A percentile compares a stretch with the other conserved stretches of the same genome.
Evolutionary conservation across 1,139 yeast genomes (phyloP).

Genomic region (Saccharomycopsis hybrid): DNA sequence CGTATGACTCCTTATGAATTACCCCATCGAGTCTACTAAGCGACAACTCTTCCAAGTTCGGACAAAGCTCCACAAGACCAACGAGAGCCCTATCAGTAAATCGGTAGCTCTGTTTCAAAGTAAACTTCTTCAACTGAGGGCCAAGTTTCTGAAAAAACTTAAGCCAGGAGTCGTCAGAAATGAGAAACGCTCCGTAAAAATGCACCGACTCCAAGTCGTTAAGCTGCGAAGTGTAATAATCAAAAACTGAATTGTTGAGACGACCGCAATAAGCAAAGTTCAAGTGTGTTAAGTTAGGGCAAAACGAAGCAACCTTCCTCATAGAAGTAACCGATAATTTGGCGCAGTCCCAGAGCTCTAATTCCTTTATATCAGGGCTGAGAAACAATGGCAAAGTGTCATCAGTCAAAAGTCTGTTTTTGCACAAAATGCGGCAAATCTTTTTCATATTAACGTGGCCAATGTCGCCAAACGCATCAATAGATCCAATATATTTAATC

Average conservation of each 20-base stretch:
- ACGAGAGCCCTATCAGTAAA: constrained; percentile 63
- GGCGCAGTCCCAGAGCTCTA: constrained; percentile 92
- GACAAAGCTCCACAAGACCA: constrained; percentile 57
- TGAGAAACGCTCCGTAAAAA: constrained; percentile 83
- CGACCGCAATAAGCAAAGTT: constrained; percentile 92
- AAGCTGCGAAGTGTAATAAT: constrained; percentile 56
- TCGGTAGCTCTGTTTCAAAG: constrained; percentile 76
- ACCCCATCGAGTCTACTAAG: constrained; percentile 72
- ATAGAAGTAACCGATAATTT: constrained; percentile 61
- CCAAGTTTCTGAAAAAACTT: constrained; percentile 53
- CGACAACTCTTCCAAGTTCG: constrained; percentile 44
- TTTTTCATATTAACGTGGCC: constrained; percentile 59
- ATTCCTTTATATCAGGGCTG: constrained; percentile 44
- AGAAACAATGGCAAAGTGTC: constrained; percentile 68
- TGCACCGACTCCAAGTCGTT: constrained; percentile 44
- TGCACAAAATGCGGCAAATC: constrained; percentile 68
- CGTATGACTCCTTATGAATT: constrained; percentile 49
- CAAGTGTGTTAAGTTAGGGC: constrained; percentile 64
- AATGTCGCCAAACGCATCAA: constrained; percentile 74
- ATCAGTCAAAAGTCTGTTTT: constrained; percentile 71
- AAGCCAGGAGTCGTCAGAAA: constrained; percentile 72
- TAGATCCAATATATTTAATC: constrained; percentile 66
- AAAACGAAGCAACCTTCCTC: constrained; percentile 64
- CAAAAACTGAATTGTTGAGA: constrained; percentile 67
- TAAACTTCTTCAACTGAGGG: constrained; percentile 44